Evolutionary conservation across 2,329 filamentous ascomycete species (phyloP), one percentile per base, ranked within the genome.

Genomic region (Colletotrichum sp.): DNA sequence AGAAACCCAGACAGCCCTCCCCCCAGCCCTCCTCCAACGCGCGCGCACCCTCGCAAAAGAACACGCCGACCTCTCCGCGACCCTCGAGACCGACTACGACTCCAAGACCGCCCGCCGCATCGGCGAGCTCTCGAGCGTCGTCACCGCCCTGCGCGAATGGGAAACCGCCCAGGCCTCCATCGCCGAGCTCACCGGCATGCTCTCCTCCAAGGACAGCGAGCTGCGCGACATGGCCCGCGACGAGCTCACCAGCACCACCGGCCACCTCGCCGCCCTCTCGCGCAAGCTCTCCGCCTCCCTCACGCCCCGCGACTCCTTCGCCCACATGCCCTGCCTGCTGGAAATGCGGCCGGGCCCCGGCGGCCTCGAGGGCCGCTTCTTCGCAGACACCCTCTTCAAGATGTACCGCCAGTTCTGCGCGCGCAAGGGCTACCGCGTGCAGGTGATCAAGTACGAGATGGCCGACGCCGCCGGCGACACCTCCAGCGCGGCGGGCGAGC

Each of bases 261-360:
- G 88, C 8, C 88, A 90, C 74, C 89, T 98, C 28, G 88, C 90
- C 4, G 82, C 85, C 1, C 90, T 98, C 30, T 92, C 92, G 0
- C 89, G 89, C 48, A 91, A 90, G 44, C 90, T 99, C 59, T 95
- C 95, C 30, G 91, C 90, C 27, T 92, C 94, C 61, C 90, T 99
- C 69, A 94, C 98, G 19, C 97, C 97, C 1, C 91, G 92, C 55
- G 96, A 99, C 83, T 95, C 96, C 4, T 99, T 98, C 82, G 95
- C 95, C 36, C 91, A 95, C 77, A 90, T 98, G 79, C 95, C 96
- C 69, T 98, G 96, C 84, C 90, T 99, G 78, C 86, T 99, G 57
- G 97, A 99, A 85, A 94, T 99, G 75, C 92, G 96, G 1, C 97
- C 97, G 0, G 97, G 97, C 0, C 96, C 96, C 0, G 97, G 97